Evolutionary conservation across 164 flowering plant species (phyloP).

Genomic region (Aristolochia contorta): DNA sequence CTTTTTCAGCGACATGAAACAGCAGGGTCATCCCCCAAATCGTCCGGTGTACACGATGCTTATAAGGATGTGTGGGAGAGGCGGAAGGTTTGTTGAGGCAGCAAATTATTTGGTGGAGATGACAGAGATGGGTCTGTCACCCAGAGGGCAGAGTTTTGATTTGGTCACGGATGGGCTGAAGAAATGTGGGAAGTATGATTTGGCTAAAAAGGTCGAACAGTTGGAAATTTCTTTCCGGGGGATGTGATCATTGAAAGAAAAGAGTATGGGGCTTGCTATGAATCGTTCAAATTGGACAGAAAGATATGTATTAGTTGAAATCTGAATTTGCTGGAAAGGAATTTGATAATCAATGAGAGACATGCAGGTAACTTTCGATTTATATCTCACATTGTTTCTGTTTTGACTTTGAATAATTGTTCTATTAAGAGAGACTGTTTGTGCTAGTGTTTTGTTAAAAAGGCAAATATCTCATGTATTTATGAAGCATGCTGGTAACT

Average conservation of each 20-base stretch:
- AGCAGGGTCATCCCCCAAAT: conserved; percentile 79
- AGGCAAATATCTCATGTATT: no score
- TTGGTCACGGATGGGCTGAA: conserved; percentile 94
- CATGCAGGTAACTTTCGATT: no score
- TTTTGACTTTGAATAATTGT: no score
- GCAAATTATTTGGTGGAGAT: conserved; percentile 90
- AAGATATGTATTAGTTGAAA: no score
- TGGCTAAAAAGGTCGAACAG: conserved; percentile 74
- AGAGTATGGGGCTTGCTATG: no score
- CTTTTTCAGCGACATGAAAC: conserved; percentile 87
- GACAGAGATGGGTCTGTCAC: conserved; percentile 58
- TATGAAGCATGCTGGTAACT: no score
- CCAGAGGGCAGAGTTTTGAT: conserved; percentile 70
- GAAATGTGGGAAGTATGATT: conserved; percentile 80
- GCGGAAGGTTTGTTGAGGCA: conserved; percentile 75
- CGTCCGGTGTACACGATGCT: conserved; percentile 90
- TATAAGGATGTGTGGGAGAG: conserved; percentile 78
- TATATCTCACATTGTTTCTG: no score
- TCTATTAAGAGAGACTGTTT: no score
- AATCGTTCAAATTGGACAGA: no score
- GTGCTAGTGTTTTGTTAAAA: no score
- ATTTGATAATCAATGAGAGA: no score
- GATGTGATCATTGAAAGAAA: conserved; percentile 10
- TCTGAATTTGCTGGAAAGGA: no score
- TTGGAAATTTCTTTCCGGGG: conserved; percentile 62